Evolutionary conservation across 805 yeast genomes (phyloP), one percentile per base, ranked within the genome.

Genomic region (Metschnikowia colocasiae): DNA sequence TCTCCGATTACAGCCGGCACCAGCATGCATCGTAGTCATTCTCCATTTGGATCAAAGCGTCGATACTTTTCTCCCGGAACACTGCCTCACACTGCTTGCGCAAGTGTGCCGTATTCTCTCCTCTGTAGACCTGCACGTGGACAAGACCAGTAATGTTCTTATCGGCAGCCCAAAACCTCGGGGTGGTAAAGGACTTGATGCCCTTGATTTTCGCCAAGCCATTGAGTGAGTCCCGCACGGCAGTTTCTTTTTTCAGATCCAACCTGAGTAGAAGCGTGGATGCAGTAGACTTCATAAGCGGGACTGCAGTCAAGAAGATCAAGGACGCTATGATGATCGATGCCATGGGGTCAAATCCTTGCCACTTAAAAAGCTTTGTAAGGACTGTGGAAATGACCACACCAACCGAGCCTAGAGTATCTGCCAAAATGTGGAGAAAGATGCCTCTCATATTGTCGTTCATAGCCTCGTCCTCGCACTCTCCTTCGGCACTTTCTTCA

Each of bases 371-470:
- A 29, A 81, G 58, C 49, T 83, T 80, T 7, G 92, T 86, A 33
- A 94, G 67, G 4, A 89, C 46, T 0, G 99, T 92, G 0, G 97
- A 90, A 1, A 89, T 65, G n/a, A 94, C 91, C 15, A 95, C 99
- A 6, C 98, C 98, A 0, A 91, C 95, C 0, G 98, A 92, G 0
- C 99, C 99, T 34, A 94, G 70, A 0, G 98, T 91, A 59, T 94
- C 99, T 0, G 99, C 99, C 38, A 94, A 62, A 26, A 94, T 87
- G 58, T 94, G 99, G 38, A 94, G 70, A 59, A 94, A 94, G 4
- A 94, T 88, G 12, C 99, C 99, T 48, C 85, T 82, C 95, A 92
- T 87, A 63, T 92, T 92, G 55, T 79, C 82, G 52, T 74, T 76
- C 63, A 71, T 60, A 16, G 48, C 54, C 9, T 31, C 45, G 2